Base-by-base conservation (phyloP, 306 rosid species). In the Styphnolobium japonicum region DNA sequence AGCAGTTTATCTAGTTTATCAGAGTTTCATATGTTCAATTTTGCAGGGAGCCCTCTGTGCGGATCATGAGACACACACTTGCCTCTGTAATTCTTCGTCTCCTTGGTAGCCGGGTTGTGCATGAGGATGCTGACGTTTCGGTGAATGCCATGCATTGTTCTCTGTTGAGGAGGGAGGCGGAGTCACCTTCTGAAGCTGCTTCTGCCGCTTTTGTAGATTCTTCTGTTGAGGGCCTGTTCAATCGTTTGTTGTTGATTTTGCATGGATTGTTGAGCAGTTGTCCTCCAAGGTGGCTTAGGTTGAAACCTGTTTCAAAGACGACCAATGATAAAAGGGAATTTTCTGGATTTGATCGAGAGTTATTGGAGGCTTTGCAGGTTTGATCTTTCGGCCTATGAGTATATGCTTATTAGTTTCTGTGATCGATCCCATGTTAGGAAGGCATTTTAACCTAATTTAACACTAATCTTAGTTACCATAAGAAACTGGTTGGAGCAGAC, bases 341-440 rank as follows among this genome's bases (percentile, higher is more conserved):
- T 65, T 69, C 83, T 73, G 84, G 86, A 67, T 72, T 86, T 85
- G 97, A 92, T 55, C 91, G 89, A 9, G 97, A 92, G 76, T 40
- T 90, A n/a, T 84, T 92, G 75, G 97, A 89, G 79, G 79, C 79
- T 82, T 83, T 94, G 79, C 98, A 94, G 98, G 98, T 94, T 84
- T 67, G 87, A 10, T 64, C 64, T 62, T 69, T 69, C 65, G 10
- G 46, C 72, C 64, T 55, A 3, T 79, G 60, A 36, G 27, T 79
- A 56, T 53, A 31, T 21, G 16, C 65, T 58, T 67, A n/a, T 68
- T 80, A 27, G 61, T 64, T 67, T 60, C 52, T 48, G 46, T 74
- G 51, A 71, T 23, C 40, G 58, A 76, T n/a, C 21, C 12, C 9
- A 16, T 46, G 18, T 67, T 40, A 31, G 49, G 56, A 62, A 18